Base-by-base conservation (phyloP, 495 filamentous ascomycete genomes). In the Daldinia decipiens region DNA sequence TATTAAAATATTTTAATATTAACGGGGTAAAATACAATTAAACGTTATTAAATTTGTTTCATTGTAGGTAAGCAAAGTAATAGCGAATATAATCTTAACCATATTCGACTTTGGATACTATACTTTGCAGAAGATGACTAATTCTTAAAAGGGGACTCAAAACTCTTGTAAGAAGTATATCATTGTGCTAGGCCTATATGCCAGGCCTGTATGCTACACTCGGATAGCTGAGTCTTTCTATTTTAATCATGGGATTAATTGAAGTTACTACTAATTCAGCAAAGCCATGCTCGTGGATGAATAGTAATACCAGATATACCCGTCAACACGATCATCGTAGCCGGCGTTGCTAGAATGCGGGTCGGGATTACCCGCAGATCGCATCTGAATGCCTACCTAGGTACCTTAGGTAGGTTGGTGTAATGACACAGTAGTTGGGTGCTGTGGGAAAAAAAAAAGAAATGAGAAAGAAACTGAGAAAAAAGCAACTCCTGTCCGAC, bases 31-130 rank as follows among this genome's bases (percentile, higher is more conserved):
- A n/a, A n/a, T n/a, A n/a, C n/a, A n/a, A n/a, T n/a, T n/a, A n/a
- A n/a, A n/a, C n/a, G n/a, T n/a, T n/a, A n/a, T n/a, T n/a, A n/a
- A n/a, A n/a, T n/a, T n/a, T n/a, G n/a, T n/a, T n/a, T n/a, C n/a
- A n/a, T n/a, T n/a, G n/a, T n/a, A n/a, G n/a, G n/a, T n/a, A 12
- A 4, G 43, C 1, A 1, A 47, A 3, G 4, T 24, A 56, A 57
- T 57, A 57, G 29, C n/a, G 51, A 38, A 40, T 21, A 59, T 66
- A 66, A 52, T 59, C 26, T 29, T 53, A 59, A 40, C 59, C 12
- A 27, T 59, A n/a, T 43, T 52, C n/a, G 29, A 51, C 50, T 17
- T 27, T 8, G 4, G 24, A 8, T 29, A 31, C 12, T 0, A 53
- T 47, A 47, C 43, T 21, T 11, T 24, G 19, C 4, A 47, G 43